Conservation (phyloP, 1,139 yeast genomes). For the Yamadazyma conglobata region DNA sequence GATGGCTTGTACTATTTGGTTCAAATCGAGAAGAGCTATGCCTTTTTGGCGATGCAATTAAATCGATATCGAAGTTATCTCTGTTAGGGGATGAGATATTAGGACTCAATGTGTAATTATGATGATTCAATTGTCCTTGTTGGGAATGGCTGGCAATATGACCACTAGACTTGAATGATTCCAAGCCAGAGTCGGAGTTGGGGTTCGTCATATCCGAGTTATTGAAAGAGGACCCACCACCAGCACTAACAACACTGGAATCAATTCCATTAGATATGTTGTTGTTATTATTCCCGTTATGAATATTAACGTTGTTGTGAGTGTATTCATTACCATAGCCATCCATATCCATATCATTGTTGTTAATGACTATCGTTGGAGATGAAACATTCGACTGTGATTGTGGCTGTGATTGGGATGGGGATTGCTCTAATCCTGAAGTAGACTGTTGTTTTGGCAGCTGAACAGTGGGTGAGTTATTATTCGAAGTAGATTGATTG, state of each 20-base stretch:
- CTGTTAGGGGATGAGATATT: conserved; percentile 44
- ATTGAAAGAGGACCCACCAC: not conserved
- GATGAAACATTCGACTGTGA: conserved; percentile 8
- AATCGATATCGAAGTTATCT: conserved; percentile 44
- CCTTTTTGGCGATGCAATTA: conserved; percentile 71
- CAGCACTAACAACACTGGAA: not conserved
- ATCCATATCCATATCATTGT: conserved; percentile 21
- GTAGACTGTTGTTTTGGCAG: conserved; percentile 13
- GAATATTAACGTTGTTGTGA: conserved; percentile 24
- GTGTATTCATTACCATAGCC: conserved; percentile 17
- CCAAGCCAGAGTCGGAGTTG: conserved; percentile 8
- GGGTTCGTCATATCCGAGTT: not conserved
- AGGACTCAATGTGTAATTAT: conserved; percentile 34
- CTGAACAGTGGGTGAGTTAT: conserved; percentile 12
- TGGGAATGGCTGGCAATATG: conserved; percentile 26
- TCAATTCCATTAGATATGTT: not conserved
- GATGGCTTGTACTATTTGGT: conserved; percentile 61
- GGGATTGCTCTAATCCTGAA: conserved; percentile 9
- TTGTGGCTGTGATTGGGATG: too few species aligned
- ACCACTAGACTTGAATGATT: conserved; percentile 14
- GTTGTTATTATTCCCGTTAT: conserved; percentile 4
- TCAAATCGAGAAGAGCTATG: conserved; percentile 94
- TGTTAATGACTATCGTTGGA: conserved; percentile 19
- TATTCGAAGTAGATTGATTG: conserved; percentile 7
- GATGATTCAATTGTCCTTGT: conserved; percentile 23